A percentile compares a stretch with the other conserved stretches of the same genome.
phyloP scores from a whole-genome alignment of 169 alveolate species.

The Plasmodium knowlesi region DNA sequence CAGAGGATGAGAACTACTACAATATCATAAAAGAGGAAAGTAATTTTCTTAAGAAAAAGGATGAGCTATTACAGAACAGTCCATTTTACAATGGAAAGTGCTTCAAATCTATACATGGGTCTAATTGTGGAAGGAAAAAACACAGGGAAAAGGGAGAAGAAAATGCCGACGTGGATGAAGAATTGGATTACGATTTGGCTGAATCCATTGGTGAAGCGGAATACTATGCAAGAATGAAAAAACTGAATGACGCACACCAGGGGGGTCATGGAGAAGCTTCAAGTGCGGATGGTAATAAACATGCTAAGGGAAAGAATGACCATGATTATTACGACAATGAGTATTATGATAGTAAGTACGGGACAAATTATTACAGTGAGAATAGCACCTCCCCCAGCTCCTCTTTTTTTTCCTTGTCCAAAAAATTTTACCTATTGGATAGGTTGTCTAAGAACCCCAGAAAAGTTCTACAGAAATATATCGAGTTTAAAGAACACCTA shows the following conservation, averaged over 20 bases:
- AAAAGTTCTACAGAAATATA: constrained; percentile 31
- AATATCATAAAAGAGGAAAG: constrained; percentile 25
- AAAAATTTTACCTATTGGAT: constrained; percentile 36
- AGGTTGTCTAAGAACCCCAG: constrained; percentile 17
- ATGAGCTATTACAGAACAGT: constrained; percentile 37
- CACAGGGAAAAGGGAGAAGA: neutral
- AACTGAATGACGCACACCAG: neutral
- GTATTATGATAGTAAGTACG: neutral
- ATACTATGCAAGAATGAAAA: neutral
- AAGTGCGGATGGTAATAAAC: neutral
- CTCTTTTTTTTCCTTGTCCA: neutral
- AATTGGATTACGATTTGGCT: constrained; percentile 30
- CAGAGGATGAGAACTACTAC: constrained; percentile 1
- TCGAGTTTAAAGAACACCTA: constrained; percentile 50
- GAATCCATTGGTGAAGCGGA: constrained; percentile 1
- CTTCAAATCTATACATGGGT: constrained; percentile 24
- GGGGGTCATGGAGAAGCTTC: neutral
- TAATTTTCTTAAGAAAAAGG: constrained; percentile 35
- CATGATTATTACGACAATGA: neutral
- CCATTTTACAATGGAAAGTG: constrained; percentile 38
- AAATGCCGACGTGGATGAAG: constrained; percentile 34
- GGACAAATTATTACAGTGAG: neutral
- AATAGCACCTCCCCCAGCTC: neutral
- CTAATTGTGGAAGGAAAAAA: neutral
- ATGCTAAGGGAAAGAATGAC: neutral